Evolutionary conservation across 257 asterid species (phyloP).

Genomic region (Plantago ovata): DNA sequence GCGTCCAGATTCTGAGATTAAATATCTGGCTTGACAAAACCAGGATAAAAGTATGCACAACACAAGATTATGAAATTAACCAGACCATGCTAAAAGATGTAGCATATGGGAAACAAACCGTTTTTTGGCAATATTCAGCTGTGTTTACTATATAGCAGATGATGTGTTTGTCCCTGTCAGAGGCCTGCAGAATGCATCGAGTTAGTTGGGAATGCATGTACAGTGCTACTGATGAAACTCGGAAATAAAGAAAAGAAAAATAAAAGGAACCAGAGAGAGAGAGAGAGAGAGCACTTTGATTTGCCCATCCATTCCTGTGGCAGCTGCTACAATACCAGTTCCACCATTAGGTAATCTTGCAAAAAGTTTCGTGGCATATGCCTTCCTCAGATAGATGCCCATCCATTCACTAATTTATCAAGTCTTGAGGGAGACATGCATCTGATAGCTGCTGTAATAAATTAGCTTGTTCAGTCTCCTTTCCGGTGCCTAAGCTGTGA

Average conservation of each 20-base stretch:
- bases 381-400: too few relatives aligned
- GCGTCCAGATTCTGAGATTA: background rate
- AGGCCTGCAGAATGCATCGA: slow-evolving; percentile 57
- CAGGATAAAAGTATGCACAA: slow-evolving; percentile 3
- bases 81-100: slow-evolving; percentile 4
- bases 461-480: slow-evolving; percentile 85
- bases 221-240: slow-evolving; percentile 4
- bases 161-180: slow-evolving; percentile 92
- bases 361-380: slow-evolving; percentile 91
- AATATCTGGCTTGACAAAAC: background rate
- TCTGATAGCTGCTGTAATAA: slow-evolving; percentile 91
- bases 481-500: slow-evolving; percentile 94
- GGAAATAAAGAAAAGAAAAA: background rate
- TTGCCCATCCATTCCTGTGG: slow-evolving; percentile 99
- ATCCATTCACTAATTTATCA: too few relatives aligned
- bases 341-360: slow-evolving; percentile 94
- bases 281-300: slow-evolving; percentile 53
- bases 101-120: slow-evolving; percentile 49
- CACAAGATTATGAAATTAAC: slow-evolving; percentile 6
- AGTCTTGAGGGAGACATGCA: too few relatives aligned
- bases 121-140: slow-evolving; percentile 97
- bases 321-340: slow-evolving; percentile 97
- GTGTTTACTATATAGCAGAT: slow-evolving; percentile 96
- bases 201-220: slow-evolving; percentile 10
- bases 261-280: background rate